phyloP scores from a whole-genome alignment of 495 filamentous ascomycete genomes.

The Cercophora sp. region DNA sequence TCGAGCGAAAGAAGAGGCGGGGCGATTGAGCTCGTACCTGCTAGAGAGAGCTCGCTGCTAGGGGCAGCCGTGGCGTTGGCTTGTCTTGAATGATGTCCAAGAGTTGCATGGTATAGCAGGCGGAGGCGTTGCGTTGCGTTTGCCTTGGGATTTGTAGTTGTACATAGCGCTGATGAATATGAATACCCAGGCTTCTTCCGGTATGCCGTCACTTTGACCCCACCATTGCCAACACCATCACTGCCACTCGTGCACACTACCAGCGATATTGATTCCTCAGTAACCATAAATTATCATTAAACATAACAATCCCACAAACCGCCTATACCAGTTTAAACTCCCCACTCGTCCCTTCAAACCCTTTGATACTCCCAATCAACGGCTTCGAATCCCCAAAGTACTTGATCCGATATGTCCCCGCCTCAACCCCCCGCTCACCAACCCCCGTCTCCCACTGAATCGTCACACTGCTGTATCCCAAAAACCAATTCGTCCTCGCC shows the following conservation, averaged over 20 bases:
- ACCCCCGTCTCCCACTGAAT: conserved; percentile 69
- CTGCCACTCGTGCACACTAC: too few species aligned
- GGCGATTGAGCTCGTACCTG: conserved; percentile 49
- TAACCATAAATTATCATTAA: not conserved
- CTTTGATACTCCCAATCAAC: conserved; percentile 57
- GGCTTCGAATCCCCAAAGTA: conserved; percentile 86
- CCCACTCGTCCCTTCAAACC: conserved; percentile 70
- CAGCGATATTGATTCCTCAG: too few species aligned
- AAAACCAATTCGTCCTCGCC: conserved; percentile 65
- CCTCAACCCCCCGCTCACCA: conserved; percentile 33
- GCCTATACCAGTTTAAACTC: conserved; percentile 50
- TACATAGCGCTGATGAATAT: too few species aligned
- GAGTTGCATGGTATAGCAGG: too few species aligned
- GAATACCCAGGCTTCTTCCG: too few species aligned
- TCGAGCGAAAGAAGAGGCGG: conserved; percentile 21
- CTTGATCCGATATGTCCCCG: conserved; percentile 71
- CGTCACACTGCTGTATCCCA: conserved; percentile 75
- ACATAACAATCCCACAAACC: not conserved
- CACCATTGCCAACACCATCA: too few species aligned
- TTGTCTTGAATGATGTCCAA: conserved; percentile 36
- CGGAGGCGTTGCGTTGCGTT: too few species aligned
- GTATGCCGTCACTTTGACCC: too few species aligned
- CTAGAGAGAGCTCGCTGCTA: conserved; percentile 57
- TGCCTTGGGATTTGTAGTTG: too few species aligned
- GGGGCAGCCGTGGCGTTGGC: conserved; percentile 60